These are phyloP conservation scores for Larix sibirica DNA, from an alignment of 83 land plant species.

Conservation along the genomic window DNA sequence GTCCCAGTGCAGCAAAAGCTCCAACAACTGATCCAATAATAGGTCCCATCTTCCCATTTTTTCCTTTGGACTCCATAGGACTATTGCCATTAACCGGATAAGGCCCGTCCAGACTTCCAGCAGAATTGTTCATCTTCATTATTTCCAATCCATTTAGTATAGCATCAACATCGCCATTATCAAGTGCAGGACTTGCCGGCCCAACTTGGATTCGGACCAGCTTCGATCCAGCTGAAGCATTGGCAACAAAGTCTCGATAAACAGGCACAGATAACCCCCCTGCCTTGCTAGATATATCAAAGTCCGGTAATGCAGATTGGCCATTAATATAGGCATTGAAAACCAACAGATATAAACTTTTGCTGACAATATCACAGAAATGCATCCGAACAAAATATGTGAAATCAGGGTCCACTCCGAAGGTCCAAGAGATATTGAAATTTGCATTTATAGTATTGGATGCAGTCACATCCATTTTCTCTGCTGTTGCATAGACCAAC, in stretches of 20 bases:
- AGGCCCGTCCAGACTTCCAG: conserved; percentile 52
- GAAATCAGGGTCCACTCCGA: conserved; percentile 23
- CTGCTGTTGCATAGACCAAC: conserved; percentile 46
- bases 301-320: conserved; percentile 17
- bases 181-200: conserved; percentile 15
- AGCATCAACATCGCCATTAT: conserved; percentile 33
- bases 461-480: conserved; percentile 32
- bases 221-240: conserved; percentile 9
- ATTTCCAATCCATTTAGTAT: conserved; percentile 67
- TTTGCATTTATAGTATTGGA: conserved; percentile 18
- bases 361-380: conserved; percentile 36
- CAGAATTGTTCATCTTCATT: conserved; percentile 59
- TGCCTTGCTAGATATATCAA: conserved; percentile 24
- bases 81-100: conserved; percentile 25
- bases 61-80: background rate
- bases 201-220: conserved; percentile 27
- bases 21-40: conserved; percentile 35
- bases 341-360: background rate
- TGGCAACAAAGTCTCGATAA: conserved; percentile 24
- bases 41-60: conserved; percentile 16
- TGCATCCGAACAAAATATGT: conserved; percentile 30
- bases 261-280: conserved; percentile 16
- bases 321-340: conserved; percentile 39
- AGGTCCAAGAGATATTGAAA: conserved; percentile 39
- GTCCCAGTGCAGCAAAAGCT: conserved; percentile 11